Base-by-base conservation (phyloP, 768 basidiomycete genomes). In the Naganishia kalamii region DNA sequence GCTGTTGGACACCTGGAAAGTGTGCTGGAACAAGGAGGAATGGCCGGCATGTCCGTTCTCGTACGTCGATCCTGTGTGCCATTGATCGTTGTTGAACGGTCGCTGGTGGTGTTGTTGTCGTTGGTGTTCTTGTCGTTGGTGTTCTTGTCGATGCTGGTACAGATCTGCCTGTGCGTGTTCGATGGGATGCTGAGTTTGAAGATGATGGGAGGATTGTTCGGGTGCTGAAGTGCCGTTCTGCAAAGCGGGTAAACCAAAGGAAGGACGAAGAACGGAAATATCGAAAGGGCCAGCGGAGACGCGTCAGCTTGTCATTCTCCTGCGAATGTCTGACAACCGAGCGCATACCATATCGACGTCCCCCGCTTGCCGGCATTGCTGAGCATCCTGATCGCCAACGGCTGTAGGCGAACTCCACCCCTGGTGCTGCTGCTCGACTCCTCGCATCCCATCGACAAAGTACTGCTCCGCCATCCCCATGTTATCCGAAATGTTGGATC, bases 261-360 rank as follows among this genome's bases (percentile, higher is more conserved):
- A 4, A 19, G 17, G 21, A 25, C 12, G 2, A 27, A 17, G 19
- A 8, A 44, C 43, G 43, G 19, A 44, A 44, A n/a, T n/a, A n/a
- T n/a, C 19, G 11, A 5, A 44, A 25, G 3, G 21, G 27, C 27
- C 7, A 35, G 27, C 40, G 21, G 21, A 37, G 23, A n/a, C 40
- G 35, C 54, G 54, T 57, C 54, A 57, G 54, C 54, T 37, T 23
- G 54, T 57, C 54, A 57, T 23, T 57, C 54, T 40, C 37, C 33
- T n/a, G 21, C 27, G 54, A 37, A 41, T n/a, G 23, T 21, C 35
- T 57, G 54, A 57, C 37, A 41, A 27, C 23, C 54, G 54, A 13
- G 54, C 54, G 54, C 54, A 40, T 57, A 57, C 54, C 54, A 57
- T 57, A 41, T 57, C 54, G 10, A 57, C 13, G 23, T 57, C 54